Evolutionary conservation across 208 protist genomes (phyloP), one percentile per base, ranked within the genome.

Genomic region (Crithidia acanthocephali): DNA sequence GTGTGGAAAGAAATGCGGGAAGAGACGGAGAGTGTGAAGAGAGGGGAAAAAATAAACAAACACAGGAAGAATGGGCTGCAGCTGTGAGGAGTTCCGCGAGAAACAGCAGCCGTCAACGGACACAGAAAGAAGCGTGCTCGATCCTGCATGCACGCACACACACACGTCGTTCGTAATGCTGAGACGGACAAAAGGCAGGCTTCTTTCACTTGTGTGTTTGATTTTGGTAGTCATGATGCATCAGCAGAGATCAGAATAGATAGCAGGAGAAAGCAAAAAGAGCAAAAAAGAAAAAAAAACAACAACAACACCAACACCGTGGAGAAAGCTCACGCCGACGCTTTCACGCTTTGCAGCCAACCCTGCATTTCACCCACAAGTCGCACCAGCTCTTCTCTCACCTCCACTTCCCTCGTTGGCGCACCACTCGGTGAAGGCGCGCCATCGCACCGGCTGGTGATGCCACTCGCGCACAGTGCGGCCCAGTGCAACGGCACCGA

Each of bases 401-500:
- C 35, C 22, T 47, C 33, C 22, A 6, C 16, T 6, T 45, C 56
- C 3, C 56, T 33, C 56, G 20, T 2, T 22, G 48, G 23, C 45
- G 45, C 45, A 16, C 16, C 45, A 22, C 18, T 50, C 4, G 4
- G 45, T 6, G 13, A 3, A 18, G 15, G 9, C 9, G 50, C 50
- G 10, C 16, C 35, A n/a, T 6, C 13, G 16, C 18, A 22, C 44
- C 44, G 6, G 44, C 18, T 48, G 16, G 5, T 30, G n/a, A 40
- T 37, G 16, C 64, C 52, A 0, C 8, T 55, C 20, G 85, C 53
- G 42, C 61, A 66, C 28, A 52, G 48, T 15, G 59, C 72, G 16
- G 69, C 83, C 79, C 79, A 85, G 8, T 45, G 40, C 23, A 77
- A 45, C 35, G 57, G 48, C 30, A 88, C 72, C 0, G 57, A 68